Conservation (phyloP, 2,329 filamentous ascomycete species). For the Aspergillus transmontanensis region DNA sequence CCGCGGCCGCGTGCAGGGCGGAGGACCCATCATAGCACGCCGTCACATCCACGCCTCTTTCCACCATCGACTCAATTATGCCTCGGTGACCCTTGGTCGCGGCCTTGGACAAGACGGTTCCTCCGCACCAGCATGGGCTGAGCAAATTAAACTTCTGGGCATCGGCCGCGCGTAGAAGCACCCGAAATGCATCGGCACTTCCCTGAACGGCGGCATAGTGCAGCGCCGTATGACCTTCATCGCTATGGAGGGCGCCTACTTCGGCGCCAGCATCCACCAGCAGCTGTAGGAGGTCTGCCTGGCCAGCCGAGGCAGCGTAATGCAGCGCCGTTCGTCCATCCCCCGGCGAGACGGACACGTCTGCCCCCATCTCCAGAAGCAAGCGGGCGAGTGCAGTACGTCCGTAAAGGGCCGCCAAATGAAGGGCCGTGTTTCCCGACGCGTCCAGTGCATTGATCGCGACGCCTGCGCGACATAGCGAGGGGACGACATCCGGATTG, state of each 20-base stretch:
- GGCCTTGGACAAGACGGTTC: neutral
- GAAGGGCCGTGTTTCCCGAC: neutral
- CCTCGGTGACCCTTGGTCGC: neutral
- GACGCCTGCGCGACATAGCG: neutral
- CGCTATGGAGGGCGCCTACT: neutral
- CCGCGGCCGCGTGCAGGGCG: slow-evolving; percentile 1
- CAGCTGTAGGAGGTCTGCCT: neutral
- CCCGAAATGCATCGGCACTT: neutral
- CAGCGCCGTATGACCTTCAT: neutral
- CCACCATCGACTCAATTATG: neutral
- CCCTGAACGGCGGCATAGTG: neutral
- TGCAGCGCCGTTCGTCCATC: slow-evolving; percentile 4
- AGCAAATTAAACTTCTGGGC: neutral
- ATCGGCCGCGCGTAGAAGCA: neutral
- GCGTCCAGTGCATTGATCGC: neutral
- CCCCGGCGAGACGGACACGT: neutral
- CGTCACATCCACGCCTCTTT: slow-evolving; percentile 1
- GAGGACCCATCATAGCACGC: neutral
- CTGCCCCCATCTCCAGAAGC: slow-evolving; percentile 1
- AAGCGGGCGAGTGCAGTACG: neutral
- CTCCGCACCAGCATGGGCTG: neutral
- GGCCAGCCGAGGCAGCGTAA: neutral
- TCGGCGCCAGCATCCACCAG: slow-evolving; percentile 3
- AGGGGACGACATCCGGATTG: neutral
- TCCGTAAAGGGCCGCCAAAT: neutral